Base-by-base conservation (phyloP, 345 rosid genomes). In the Pelargonium nanum region DNA sequence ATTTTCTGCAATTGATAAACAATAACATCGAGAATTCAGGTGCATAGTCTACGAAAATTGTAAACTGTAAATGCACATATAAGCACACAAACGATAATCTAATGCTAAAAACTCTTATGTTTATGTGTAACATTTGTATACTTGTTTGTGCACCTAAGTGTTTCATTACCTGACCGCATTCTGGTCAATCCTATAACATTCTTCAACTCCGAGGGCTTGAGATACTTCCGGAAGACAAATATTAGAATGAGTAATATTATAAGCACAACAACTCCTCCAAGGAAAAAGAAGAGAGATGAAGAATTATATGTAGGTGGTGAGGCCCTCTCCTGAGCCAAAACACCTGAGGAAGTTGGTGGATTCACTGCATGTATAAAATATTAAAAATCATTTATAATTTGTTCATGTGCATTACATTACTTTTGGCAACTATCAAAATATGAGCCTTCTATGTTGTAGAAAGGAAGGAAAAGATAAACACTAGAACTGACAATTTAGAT, bases 261-360 rank as follows among this genome's bases (percentile, higher is more conserved):
- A n/a, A 78, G 61, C 58, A 72, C 63, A 50, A 40, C 53, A n/a
- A 63, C 19, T 6, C 51, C 81, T 24, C 81, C 81, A 24, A 74
- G 66, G 66, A 76, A 70, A 56, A 78, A 63, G 54, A 69, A 62
- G 6, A 78, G 54, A 19, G 67, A 60, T 30, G 68, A 58, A 65
- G 69, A 59, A 58, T 44, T 26, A 25, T 16, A 6, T 52, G 24
- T 12, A 4, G 61, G 19, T 1, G 71, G 3, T 28, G 32, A 28
- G 32, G 7, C 7, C 32, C 32, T 28, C 32, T 28, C 4, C 32
- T 28, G 32, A 28, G 32, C 32, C 3, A 28, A 28, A 7, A 7
- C 4, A 2, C 4, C 9, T 6, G 48, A 17, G 9, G 48, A 12
- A 9, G 48, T 2, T 40, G 48, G 48, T 40, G 48, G 48, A 8